phyloP scores from a whole-genome alignment of 495 filamentous ascomycete genomes.

The Xylaria grammica region DNA sequence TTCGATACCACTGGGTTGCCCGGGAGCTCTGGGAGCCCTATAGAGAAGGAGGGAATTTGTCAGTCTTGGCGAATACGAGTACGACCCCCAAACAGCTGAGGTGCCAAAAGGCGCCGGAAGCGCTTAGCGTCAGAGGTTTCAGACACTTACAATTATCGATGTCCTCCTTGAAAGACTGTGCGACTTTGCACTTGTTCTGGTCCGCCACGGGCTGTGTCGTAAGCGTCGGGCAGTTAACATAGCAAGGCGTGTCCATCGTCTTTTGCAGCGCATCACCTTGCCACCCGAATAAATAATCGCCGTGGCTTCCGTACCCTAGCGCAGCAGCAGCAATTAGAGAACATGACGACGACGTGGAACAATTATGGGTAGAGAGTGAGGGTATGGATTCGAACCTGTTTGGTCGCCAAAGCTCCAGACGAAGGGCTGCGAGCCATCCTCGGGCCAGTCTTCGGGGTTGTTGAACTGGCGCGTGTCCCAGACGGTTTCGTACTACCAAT shows the following conservation, averaged over 20 bases:
- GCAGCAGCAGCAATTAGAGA: background rate
- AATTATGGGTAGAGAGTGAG: no score
- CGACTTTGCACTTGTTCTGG: constrained; percentile 37
- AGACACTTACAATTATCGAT: constrained; percentile 37
- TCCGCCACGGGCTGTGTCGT: constrained; percentile 38
- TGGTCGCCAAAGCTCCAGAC: constrained; percentile 46
- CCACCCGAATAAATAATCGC: constrained; percentile 43
- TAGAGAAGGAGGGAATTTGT: background rate
- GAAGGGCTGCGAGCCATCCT: constrained; percentile 48
- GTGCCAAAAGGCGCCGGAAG: no score
- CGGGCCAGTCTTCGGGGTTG: constrained; percentile 51
- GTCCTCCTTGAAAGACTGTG: constrained; percentile 32
- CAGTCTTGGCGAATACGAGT: constrained; percentile 12
- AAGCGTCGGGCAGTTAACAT: constrained; percentile 38
- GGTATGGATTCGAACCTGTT: no score
- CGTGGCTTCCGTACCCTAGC: constrained; percentile 34
- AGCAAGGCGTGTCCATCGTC: constrained; percentile 39
- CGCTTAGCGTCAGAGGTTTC: background rate
- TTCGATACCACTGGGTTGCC: constrained; percentile 2
- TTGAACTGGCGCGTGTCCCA: constrained; percentile 43
- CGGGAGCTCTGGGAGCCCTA: constrained; percentile 13
- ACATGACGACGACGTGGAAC: background rate
- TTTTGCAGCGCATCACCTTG: constrained; percentile 37
- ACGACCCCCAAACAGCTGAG: background rate
- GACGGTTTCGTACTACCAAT: constrained; percentile 36